Evolutionary conservation across 2,329 filamentous ascomycete genomes (phyloP).

Genomic region (Celoporthe dispersa): DNA sequence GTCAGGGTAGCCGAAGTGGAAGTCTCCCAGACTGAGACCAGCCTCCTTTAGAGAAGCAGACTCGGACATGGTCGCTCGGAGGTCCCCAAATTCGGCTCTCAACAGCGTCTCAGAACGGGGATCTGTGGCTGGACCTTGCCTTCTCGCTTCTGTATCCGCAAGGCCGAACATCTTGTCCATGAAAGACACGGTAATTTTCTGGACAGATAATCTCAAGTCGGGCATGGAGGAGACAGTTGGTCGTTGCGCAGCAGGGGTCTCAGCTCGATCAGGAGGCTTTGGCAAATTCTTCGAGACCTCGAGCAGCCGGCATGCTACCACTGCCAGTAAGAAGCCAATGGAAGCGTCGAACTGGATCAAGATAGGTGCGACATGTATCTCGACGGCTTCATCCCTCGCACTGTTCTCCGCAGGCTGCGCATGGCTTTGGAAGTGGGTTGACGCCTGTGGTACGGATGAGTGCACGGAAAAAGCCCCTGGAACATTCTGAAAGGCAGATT

Average conservation of each 20-base stretch:
- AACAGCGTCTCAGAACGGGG: conserved; percentile 57
- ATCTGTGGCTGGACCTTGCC: conserved; percentile 46
- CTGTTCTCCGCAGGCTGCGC: conserved; percentile 27
- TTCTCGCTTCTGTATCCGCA: conserved; percentile 45
- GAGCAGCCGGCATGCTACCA: conserved; percentile 54
- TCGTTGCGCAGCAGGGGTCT: conserved; percentile 29
- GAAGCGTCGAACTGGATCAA: conserved; percentile 60
- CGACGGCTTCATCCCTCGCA: conserved; percentile 45
- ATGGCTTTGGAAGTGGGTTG: conserved; percentile 21
- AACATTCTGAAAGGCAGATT: conserved; percentile 43
- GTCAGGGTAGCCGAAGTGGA: conserved; percentile 65
- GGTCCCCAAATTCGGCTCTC: conserved; percentile 52
- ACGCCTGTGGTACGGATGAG: conserved; percentile 28
- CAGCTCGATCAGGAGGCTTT: conserved; percentile 7
- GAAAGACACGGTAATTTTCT: conserved; percentile 59
- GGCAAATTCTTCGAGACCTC: conserved; percentile 44
- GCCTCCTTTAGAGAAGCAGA: conserved; percentile 38
- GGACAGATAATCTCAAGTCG: conserved; percentile 49
- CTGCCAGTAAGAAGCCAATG: conserved; percentile 58
- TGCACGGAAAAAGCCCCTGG: conserved; percentile 66
- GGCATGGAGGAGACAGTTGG: conserved; percentile 35
- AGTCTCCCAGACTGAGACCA: conserved; percentile 57
- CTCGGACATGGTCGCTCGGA: conserved; percentile 42
- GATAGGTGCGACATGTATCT: conserved; percentile 57
- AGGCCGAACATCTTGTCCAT: conserved; percentile 59